phyloP scores from a whole-genome alignment of 1,139 yeast genomes.

The Debaryomyces psychrophilus region DNA sequence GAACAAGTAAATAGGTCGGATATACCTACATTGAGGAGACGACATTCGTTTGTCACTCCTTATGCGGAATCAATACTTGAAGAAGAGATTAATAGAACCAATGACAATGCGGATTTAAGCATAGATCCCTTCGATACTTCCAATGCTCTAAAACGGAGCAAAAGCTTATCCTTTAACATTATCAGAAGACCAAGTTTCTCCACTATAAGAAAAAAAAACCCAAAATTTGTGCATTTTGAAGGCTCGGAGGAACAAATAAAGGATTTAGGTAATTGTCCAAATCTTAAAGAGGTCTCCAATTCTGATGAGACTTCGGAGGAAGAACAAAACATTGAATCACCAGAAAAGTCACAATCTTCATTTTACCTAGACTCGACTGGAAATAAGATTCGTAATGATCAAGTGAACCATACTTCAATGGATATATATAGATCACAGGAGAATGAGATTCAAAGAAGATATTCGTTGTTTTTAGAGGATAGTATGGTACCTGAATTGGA shows the following conservation, averaged over 20 bases:
- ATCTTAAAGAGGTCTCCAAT: not conserved
- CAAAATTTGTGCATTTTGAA: slow-evolving; percentile 14
- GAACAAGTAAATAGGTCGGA: slow-evolving; percentile 11
- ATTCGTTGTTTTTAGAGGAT: slow-evolving; percentile 10
- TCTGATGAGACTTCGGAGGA: not conserved
- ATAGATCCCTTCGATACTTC: slow-evolving; percentile 15
- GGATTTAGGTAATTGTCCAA: not conserved
- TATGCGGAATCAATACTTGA: slow-evolving; percentile 10
- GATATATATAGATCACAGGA: slow-evolving; percentile 11
- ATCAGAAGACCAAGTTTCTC: slow-evolving; percentile 13
- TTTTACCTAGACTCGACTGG: slow-evolving; percentile 10
- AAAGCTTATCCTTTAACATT: slow-evolving; percentile 12
- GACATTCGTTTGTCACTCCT: slow-evolving; percentile 14
- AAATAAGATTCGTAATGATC: not conserved
- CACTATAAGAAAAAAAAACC: slow-evolving; percentile 10
- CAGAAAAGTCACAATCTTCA: slow-evolving; percentile 12
- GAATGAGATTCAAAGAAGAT: slow-evolving; percentile 11
- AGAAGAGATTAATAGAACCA: slow-evolving; percentile 11
- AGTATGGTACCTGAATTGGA: not conserved
- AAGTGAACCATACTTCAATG: slow-evolving; percentile 7
- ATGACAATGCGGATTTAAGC: slow-evolving; percentile 14
- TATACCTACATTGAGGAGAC: slow-evolving; percentile 11
- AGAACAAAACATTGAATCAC: not conserved
- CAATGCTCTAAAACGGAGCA: slow-evolving; percentile 13
- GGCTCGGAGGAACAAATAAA: not conserved